phyloP scores from a whole-genome alignment of 495 filamentous ascomycete species.

The Durotheca rogersii region DNA sequence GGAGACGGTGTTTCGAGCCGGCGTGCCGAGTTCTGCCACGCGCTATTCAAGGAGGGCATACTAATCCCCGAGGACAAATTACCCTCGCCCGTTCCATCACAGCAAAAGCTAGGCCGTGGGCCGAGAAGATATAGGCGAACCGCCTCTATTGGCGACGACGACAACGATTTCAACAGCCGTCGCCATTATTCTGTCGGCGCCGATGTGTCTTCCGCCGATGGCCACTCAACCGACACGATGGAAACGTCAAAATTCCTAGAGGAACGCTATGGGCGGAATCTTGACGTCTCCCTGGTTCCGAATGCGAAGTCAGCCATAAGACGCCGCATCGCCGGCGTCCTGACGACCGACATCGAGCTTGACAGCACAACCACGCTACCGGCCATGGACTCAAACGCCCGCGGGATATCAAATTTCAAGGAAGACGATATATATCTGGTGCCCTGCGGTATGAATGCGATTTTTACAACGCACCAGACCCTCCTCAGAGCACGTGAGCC shows the following conservation, averaged over 20 bases:
- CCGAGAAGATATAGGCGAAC: conserved; percentile 70
- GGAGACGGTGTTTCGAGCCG: conserved; percentile 94
- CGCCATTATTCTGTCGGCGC: conserved; percentile 16
- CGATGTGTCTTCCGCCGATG: conserved; percentile 15
- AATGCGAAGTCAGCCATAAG: conserved; percentile 85
- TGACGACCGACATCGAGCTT: conserved; percentile 72
- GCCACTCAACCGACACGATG: conserved; percentile 42
- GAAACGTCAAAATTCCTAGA: conserved; percentile 84
- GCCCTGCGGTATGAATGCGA: conserved; percentile 90
- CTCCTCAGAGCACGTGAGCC: conserved; percentile 61
- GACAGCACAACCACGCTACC: conserved; percentile 35
- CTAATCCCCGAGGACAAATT: conserved; percentile 56
- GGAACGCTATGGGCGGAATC: conserved; percentile 90
- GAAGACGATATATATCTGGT: conserved; percentile 90
- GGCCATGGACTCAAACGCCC: conserved; percentile 44
- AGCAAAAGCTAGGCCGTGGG: conserved; percentile 59
- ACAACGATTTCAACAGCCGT: conserved; percentile 11
- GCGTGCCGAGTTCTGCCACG: conserved; percentile 82
- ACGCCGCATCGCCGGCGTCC: conserved; percentile 81
- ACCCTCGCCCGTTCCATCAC: conserved; percentile 14
- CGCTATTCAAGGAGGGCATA: conserved; percentile 67
- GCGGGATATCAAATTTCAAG: conserved; percentile 67
- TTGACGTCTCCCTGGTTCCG: conserved; percentile 71
- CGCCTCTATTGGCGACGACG: conserved; percentile 49
- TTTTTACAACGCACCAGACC: conserved; percentile 81